Percentiles rank a stretch among this genome's conserved stretches.
Conservation (phyloP, 768 basidiomycete genomes). For the Pulveroboletus sp. region DNA sequence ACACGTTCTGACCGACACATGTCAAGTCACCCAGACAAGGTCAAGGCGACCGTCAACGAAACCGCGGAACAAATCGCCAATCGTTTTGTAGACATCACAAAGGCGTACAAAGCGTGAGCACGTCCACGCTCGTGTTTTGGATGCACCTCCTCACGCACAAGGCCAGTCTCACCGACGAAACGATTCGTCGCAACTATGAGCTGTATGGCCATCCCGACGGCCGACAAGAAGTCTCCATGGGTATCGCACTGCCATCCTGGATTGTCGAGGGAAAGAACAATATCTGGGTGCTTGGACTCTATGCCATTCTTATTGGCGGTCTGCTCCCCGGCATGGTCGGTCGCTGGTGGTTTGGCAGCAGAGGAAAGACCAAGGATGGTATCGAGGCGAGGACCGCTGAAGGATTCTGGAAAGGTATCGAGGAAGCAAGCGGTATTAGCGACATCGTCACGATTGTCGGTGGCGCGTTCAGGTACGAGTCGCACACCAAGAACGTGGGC, state of each 20-base stretch:
- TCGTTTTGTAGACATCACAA: conserved; percentile 90
- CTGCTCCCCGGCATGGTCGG: conserved; percentile 86
- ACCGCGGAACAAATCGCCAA: conserved; percentile 85
- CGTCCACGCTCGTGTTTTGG: background rate
- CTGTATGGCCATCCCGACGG: conserved; percentile 95
- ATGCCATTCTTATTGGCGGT: conserved; percentile 86
- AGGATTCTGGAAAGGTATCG: conserved; percentile 82
- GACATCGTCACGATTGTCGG: conserved; percentile 73
- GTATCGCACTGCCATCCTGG: conserved; percentile 93
- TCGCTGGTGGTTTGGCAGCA: conserved; percentile 96
- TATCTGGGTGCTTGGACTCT: conserved; percentile 84
- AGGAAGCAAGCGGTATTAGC: conserved; percentile 71
- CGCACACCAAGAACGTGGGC: conserved; percentile 28
- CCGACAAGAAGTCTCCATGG: conserved; percentile 90
- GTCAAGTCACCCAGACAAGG: conserved; percentile 93
- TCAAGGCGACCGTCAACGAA: conserved; percentile 74
- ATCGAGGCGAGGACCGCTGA: conserved; percentile 79
- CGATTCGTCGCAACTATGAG: conserved; percentile 85
- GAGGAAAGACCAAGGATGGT: conserved; percentile 89
- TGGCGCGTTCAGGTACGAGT: conserved; percentile 62
- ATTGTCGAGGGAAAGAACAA: conserved; percentile 90
- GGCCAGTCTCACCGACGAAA: conserved; percentile 83
- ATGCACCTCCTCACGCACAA: background rate
- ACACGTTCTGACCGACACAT: background rate
- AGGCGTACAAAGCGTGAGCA: conserved; percentile 92